A percentile compares a stretch with the other conserved stretches of the same genome.
These are phyloP conservation scores for Rhizomucor miehei DNA, from an alignment of 371 early-diverging fungal species.

Conservation along the genomic window DNA sequence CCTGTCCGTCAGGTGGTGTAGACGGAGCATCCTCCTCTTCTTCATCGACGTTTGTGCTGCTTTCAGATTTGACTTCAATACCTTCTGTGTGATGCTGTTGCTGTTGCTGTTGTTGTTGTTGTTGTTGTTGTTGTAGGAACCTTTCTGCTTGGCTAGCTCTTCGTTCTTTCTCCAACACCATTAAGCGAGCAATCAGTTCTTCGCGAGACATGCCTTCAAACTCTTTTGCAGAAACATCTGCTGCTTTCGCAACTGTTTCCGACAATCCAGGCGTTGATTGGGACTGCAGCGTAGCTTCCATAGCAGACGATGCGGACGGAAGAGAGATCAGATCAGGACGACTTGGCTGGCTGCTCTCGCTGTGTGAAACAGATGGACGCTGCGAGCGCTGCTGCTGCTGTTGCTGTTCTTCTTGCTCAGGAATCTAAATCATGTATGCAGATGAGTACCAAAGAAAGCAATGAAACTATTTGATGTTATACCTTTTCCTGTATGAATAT, in stretches of 20 bases:
- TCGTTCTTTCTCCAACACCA: slow-evolving; percentile 25
- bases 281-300: background rate
- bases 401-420: no score
- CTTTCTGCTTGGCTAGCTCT: slow-evolving; percentile 13
- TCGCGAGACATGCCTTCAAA: slow-evolving; percentile 26
- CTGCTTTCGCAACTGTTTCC: slow-evolving; percentile 7
- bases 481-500: no score
- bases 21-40: slow-evolving; percentile 22
- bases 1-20: slow-evolving; percentile 11
- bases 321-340: no score
- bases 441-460: no score
- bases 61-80: slow-evolving; percentile 18
- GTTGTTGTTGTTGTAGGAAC: background rate
- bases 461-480: no score
- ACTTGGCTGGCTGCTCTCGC: no score
- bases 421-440: no score
- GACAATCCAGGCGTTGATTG: slow-evolving; percentile 11
- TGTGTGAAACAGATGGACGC: no score
- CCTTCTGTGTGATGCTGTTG: background rate
- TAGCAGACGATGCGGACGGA: no score
- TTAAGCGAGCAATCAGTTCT: slow-evolving; percentile 25
- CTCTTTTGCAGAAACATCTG: slow-evolving; percentile 17
- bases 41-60: slow-evolving; percentile 20
- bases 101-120: background rate
- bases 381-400: no score